Base-by-base conservation (phyloP, 805 yeast genomes). In the Candida methanosorbosa region DNA sequence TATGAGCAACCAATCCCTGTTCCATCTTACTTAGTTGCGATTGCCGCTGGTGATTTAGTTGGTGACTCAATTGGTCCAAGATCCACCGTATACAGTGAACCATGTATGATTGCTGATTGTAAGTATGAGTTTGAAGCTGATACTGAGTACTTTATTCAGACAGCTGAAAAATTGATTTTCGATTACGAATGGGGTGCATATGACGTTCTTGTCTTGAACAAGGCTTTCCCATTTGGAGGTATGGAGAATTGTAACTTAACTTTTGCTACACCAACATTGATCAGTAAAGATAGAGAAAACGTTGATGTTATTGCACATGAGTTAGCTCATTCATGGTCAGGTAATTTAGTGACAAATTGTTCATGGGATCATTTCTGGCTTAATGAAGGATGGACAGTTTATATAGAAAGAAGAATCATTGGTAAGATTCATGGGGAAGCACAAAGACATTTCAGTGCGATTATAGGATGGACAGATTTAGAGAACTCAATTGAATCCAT, bases 341-440 rank as follows among this genome's bases (percentile, higher is more conserved):
- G 96, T 29, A 87, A 87, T 52, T 68, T 86, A 44, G 95, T 87
- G 28, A 87, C 95, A 20, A 87, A 85, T 57, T 75, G 81, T 48
- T 81, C 92, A 0, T 87, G 95, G 92, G 88, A 84, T 52, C 94
- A 86, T 61, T 86, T 87, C 57, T 87, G 94, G 92, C 70, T 87
- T 45, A 87, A 87, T 55, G 96, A 87, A 63, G 96, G 96, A 25
- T 87, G 95, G 95, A 86, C 95, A 5, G 95, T 87, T 27, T 87
- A 87, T 55, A 59, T 87, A 25, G 96, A 87, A 59, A 72, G 96
- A 54, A 66, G 95, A 48, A 86, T 87, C 39, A 63, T 76, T 20
- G 94, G 83, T 14, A 71, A 67, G 13, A 55, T 85, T n/a, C 85
- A 84, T 50, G 95, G 92, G 18, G 90, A 83, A 47, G 58, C 75